Conservation (phyloP, 345 rosid species). For the Carallia pectinifolia region DNA sequence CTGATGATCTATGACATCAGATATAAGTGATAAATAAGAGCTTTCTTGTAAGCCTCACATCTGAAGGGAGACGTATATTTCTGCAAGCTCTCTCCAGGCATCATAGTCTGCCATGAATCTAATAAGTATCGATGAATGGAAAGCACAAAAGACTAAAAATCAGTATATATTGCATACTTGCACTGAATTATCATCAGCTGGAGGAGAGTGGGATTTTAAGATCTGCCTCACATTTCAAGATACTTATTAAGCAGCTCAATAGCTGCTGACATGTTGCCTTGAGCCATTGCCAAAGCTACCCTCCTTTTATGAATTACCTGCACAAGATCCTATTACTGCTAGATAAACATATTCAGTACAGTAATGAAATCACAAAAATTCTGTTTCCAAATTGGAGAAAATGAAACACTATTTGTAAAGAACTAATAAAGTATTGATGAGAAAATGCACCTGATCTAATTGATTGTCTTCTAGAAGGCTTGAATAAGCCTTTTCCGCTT, state of each 20-base stretch:
- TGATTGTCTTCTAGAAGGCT: constrained; percentile 88
- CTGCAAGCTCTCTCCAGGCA: constrained; percentile 99
- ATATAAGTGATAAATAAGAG: constrained; percentile 3
- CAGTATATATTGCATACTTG: constrained; percentile 17
- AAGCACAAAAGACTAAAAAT: constrained; percentile 8
- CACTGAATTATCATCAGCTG: constrained; percentile 8
- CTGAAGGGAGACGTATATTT: constrained; percentile 82
- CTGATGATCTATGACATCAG: constrained; percentile 4
- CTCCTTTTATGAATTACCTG: constrained; percentile 81
- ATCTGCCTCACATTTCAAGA: constrained; percentile 79
- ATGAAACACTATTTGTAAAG: neutral
- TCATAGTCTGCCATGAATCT: constrained; percentile 99
- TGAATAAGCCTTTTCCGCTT: constrained; percentile 82
- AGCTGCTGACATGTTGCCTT: constrained; percentile 65
- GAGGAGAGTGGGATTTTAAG: neutral
- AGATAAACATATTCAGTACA: constrained; percentile 1
- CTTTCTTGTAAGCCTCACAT: constrained; percentile 52
- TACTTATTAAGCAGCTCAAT: constrained; percentile 87
- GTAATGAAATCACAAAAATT: neutral
- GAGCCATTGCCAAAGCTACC: constrained; percentile 89
- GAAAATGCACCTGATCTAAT: constrained; percentile 66
- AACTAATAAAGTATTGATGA: constrained; percentile 5
- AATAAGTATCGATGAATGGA: constrained; percentile 13
- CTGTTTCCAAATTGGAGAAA: neutral
- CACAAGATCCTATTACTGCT: constrained; percentile 14